phyloP scores from a whole-genome alignment of 2,329 filamentous ascomycete species.

The Aspergillus puulaauensis region DNA sequence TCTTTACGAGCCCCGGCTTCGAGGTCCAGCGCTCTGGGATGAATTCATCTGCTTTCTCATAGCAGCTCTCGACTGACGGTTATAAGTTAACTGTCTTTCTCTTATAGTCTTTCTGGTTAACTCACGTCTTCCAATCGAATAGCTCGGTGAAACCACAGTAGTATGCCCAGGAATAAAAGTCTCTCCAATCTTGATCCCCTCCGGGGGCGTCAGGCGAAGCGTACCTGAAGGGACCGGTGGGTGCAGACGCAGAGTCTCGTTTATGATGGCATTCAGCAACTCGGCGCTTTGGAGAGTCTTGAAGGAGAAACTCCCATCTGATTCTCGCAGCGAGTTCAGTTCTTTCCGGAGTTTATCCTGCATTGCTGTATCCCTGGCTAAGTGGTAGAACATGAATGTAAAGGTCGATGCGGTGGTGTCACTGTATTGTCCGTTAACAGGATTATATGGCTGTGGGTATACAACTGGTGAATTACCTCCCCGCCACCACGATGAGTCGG shows the following conservation, averaged over 20 bases:
- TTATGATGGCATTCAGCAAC: background rate
- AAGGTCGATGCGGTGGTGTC: slow-evolving; percentile 8
- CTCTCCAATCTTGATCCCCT: slow-evolving; percentile 2
- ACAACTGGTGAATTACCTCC: background rate
- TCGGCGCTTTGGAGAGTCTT: background rate
- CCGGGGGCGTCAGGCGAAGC: slow-evolving; percentile 1
- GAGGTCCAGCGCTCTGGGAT: slow-evolving; percentile 6
- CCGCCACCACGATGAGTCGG: background rate
- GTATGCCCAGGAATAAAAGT: slow-evolving; percentile 3
- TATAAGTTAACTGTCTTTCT: background rate
- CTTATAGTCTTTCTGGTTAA: fast-evolving
- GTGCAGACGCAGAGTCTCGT: slow-evolving; percentile 3
- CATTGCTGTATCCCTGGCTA: background rate
- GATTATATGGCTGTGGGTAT: background rate
- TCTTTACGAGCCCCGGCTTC: background rate
- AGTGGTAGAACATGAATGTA: slow-evolving; percentile 5
- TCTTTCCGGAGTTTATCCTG: background rate
- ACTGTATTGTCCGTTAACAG: background rate
- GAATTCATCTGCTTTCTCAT: background rate
- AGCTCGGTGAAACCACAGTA: background rate
- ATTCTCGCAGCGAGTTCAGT: background rate
- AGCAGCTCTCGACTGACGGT: background rate
- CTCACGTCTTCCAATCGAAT: background rate
- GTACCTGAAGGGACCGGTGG: background rate
- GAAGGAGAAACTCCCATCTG: background rate